A percentile compares a stretch with the other conserved stretches of the same genome.
Conservation (phyloP, 208 protist genomes). For the Vickermania spadyakhi region DNA sequence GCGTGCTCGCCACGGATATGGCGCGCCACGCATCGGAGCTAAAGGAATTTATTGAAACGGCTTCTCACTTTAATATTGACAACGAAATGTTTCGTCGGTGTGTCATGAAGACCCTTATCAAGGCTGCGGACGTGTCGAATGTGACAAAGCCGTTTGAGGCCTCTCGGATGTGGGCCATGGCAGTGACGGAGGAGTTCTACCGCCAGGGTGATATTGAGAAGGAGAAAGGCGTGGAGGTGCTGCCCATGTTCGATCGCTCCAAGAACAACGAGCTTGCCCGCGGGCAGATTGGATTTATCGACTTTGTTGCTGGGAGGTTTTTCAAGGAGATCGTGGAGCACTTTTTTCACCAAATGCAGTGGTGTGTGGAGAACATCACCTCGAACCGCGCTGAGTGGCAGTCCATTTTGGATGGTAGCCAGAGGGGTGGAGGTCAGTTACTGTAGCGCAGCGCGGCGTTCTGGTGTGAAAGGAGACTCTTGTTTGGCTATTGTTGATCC, state of each 20-base stretch:
- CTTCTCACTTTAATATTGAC: constrained; percentile 19
- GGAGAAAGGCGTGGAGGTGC: constrained; percentile 71
- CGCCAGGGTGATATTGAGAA: constrained; percentile 85
- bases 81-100: constrained; percentile 17
- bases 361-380: constrained; percentile 58
- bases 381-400: constrained; percentile 64
- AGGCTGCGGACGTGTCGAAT: constrained; percentile 79
- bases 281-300: constrained; percentile 83
- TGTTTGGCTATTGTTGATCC: no score
- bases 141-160: constrained; percentile 82
- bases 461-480: no score
- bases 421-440: not conserved
- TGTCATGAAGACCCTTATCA: constrained; percentile 73
- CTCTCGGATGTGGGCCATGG: constrained; percentile 71
- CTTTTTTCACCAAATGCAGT: constrained; percentile 67
- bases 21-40: constrained; percentile 53
- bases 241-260: constrained; percentile 81
- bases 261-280: constrained; percentile 78
- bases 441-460: no score
- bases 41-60: constrained; percentile 20
- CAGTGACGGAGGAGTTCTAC: constrained; percentile 86
- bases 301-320: constrained; percentile 74
- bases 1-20: constrained; percentile 84
- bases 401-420: constrained; percentile 29
- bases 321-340: constrained; percentile 54